Evolutionary conservation across 441 rosid genomes (phyloP), one percentile per base, ranked within the genome.

Genomic region (Populus hybrid): DNA sequence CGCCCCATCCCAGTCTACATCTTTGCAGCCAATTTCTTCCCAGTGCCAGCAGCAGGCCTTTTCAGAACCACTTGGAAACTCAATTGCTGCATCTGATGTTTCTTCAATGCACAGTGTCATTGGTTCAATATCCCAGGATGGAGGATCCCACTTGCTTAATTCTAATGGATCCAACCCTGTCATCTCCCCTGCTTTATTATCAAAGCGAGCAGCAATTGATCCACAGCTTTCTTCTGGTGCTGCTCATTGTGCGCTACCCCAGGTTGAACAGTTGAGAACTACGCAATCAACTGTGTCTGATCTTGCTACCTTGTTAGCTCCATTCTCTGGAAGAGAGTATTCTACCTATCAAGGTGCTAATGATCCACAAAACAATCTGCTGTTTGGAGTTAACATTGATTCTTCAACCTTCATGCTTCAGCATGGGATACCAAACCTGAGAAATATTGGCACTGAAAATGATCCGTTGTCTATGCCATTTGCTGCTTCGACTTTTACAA

Each of bases 271-370:
- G 50, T 68, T 82, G 63, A 86, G 82, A 31, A 40, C 81, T 11
- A 33, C 76, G 21, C 86, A 84, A 71, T 73, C 82, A 68, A 74
- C n/a, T 69, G 79, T 73, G 6, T 71, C 85, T 29, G 71, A 83
- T 77, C 79, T 81, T 53, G 72, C 86, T 68, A 77, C 77, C 68
- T 80, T 83, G 74, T 75, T 87, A 79, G 79, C 88, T 68, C 82
- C 88, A 18, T 87, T 83, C 78, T 83, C 87, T 59, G 89, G 87
- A 45, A 84, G 82, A 68, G 87, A 83, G 74, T 83, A 79, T 74
- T 45, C 80, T 61, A 59, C 78, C 64, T 72, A 74, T 64, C 79
- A 74, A 38, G 82, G 84, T 70, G 77, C 86, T 61, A 72, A 79
- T 61, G 89, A 84, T 75, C 82, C 82, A 26, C 87, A 84, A 63